Evolutionary conservation across 2,329 filamentous ascomycete genomes (phyloP).

Genomic region (Fusarium gaditjirri): DNA sequence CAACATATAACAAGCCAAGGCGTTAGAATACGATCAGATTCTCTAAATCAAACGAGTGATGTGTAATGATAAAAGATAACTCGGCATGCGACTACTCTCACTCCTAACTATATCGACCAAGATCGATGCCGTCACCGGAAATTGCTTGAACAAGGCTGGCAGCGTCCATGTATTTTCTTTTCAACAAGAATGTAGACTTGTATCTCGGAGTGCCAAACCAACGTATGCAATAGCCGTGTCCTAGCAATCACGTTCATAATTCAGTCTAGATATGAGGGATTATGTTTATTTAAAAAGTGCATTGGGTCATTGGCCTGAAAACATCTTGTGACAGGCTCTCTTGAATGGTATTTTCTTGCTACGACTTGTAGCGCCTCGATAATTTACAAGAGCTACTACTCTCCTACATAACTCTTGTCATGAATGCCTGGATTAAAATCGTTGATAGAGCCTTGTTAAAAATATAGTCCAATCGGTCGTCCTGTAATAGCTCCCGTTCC

Average conservation of each 20-base stretch:
- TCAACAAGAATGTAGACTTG: background rate
- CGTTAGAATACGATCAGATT: background rate
- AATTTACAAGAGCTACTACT: accelerated
- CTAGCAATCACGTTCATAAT: accelerated
- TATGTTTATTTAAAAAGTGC: accelerated
- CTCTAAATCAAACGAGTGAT: background rate
- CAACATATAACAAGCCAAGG: background rate
- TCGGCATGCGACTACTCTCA: background rate
- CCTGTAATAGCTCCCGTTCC: background rate
- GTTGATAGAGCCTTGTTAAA: background rate
- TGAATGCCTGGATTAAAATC: background rate
- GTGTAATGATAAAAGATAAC: too few species aligned
- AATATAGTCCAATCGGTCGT: background rate
- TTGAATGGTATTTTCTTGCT: accelerated
- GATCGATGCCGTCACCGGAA: background rate
- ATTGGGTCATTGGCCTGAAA: background rate
- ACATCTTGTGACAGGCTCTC: accelerated
- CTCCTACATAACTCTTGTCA: background rate
- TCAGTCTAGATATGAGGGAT: background rate
- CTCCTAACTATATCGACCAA: too few species aligned
- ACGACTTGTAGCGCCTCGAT: too few species aligned
- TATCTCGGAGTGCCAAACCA: accelerated
- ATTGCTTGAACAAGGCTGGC: background rate
- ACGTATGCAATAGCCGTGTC: background rate
- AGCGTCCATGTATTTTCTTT: background rate